Base-by-base conservation (phyloP, 306 rosid genomes). In the Oxytropis ochrocephala region DNA sequence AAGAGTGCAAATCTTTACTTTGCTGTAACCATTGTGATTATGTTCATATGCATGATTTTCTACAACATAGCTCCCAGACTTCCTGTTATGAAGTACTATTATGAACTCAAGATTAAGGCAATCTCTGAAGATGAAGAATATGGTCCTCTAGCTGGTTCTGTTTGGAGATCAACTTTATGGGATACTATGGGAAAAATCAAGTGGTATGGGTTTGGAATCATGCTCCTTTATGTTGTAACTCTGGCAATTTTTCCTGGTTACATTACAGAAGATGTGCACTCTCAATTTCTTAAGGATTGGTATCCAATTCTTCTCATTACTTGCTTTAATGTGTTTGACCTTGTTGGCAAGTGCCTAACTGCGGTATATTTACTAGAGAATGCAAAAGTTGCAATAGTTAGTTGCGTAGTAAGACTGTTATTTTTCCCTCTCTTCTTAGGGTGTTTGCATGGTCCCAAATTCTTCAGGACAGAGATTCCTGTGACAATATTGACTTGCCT, bases 201-300 rank as follows among this genome's bases (percentile, higher is more conserved):
- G 84, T 88, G 92, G 96, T 85, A 88, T 17, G 99, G 97, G 17
- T 19, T 87, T 32, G 93, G 89, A 63, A 67, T 90, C 13, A 8
- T 87, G 54, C 85, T 88, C 49, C 70, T 91, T 72, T 94, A 90
- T 70, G 8, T 80, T 12, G 97, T 94, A 76, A 94, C 99, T 46
- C 77, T 94, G 32, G 67, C 97, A 3, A 94, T 94, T 72, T 94
- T 88, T 82, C 96, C 98, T 0, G 99, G 99, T 36, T 91, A 79
- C 85, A 82, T 94, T 5, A 94, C 97, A 4, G 96, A 94, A 74
- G 97, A 94, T 75, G 99, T 94, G 42, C 96, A 89, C 73, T 94
- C 97, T 56, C 57, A 79, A 62, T 53, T 85, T 54, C 86, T 94
- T 14, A 84, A 84, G 81, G 97, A 94, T 67, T 94, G 97, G 99